Conservation (phyloP, 1,139 yeast species). For the Magnusiomyces suaveolens region DNA sequence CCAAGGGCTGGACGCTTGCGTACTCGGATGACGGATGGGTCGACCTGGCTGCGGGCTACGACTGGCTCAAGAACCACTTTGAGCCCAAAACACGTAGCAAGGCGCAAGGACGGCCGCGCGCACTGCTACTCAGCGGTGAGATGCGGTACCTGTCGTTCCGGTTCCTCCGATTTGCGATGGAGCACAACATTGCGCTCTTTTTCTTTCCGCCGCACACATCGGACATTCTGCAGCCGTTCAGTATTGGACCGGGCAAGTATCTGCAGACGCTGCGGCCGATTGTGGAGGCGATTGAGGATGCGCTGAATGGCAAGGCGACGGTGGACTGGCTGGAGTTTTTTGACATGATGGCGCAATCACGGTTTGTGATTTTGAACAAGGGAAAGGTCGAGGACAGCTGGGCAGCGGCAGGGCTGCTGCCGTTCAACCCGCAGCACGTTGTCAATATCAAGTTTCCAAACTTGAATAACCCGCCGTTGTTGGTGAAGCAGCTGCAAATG, state of each 20-base stretch:
- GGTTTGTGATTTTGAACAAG: neutral
- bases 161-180: constrained; percentile 5
- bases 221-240: constrained; percentile 5
- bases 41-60: neutral
- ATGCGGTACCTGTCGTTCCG: constrained; percentile 15
- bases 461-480: constrained; percentile 2
- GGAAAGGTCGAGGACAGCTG: constrained; percentile 1
- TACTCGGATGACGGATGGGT: constrained; percentile 1
- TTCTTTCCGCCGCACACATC: constrained; percentile 3
- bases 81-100: constrained; percentile 3
- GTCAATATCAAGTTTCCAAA: neutral
- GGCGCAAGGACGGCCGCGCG: constrained; percentile 1
- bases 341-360: neutral
- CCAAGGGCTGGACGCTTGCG: neutral
- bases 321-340: constrained; percentile 1
- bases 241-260: constrained; percentile 4
- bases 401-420: neutral
- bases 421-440: neutral
- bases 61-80: constrained; percentile 5
- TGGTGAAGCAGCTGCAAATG: constrained; percentile 2
- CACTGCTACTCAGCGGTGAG: constrained; percentile 9
- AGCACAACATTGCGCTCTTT: constrained; percentile 4
- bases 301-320: neutral
- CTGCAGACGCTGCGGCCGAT: neutral
- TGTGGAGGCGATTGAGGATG: neutral